Evolutionary conservation across 1,284 basidiomycete species (phyloP), one percentile per base, ranked within the genome.

Genomic region (Puccinia hordei): DNA sequence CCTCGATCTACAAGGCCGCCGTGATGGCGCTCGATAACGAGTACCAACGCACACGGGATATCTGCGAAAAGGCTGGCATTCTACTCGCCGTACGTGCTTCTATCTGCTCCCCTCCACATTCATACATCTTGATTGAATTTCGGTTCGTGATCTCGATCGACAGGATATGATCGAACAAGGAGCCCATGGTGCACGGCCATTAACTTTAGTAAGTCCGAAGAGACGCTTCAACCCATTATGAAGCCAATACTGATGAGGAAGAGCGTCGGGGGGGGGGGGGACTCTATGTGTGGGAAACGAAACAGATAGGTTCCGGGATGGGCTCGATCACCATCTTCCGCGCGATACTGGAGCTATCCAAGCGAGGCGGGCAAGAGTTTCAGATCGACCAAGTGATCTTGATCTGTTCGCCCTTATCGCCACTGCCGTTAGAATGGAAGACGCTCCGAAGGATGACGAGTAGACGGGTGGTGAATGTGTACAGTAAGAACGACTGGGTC

Each of bases 271-370:
- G n/a, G n/a, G n/a, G n/a, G n/a, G 53, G 24, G 19, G 19, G 53
- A 6, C 24, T 55, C 8, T n/a, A n/a, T n/a, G 5, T 15, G 5
- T 27, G 53, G 53, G 6, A 55, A n/a, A 44, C 5, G 33, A 59
- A 59, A 33, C 17, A 87, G 87, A 86, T 89, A 82, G 89, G 88
- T 3, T 87, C 87, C 1, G 88, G 88, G 0, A 85, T 89, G 9
- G 89, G 89, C 12, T 88, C 88, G 0, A 85, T 88, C 0, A 88
- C 88, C 0, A 85, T 89, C 63, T 85, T 89, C 73, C 85, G 87
- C 30, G 88, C 88, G 10, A 85, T 90, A 13, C 85, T 87, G 0
- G 87, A 88, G 82, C 87, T 90, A 13, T 82, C 83, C 49, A 59
- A 72, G 9, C 81, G 82, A 30, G 46, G 57, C 3, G 35, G 78